Evolutionary conservation across 1,284 basidiomycete species (phyloP).

Genomic region (Pyrrhoderma noxium): DNA sequence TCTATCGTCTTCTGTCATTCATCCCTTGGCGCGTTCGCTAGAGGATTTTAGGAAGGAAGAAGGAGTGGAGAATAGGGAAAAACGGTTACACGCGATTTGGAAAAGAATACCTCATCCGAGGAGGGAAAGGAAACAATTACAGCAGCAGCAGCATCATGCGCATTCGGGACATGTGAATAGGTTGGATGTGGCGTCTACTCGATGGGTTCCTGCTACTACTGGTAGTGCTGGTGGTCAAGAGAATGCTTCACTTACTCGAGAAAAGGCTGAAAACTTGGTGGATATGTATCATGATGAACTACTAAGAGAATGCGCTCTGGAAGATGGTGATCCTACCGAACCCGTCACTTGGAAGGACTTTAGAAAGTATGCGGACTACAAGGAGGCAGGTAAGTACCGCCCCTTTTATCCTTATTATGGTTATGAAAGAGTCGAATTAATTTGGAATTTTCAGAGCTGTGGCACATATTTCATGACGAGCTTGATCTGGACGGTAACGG

Average conservation of each 20-base stretch:
- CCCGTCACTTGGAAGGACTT: slow-evolving; percentile 74
- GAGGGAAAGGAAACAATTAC: slow-evolving; percentile 15
- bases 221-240: too few species aligned
- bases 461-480: slow-evolving; percentile 84
- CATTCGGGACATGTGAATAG: slow-evolving; percentile 16
- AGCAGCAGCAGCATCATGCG: slow-evolving; percentile 19
- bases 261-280: slow-evolving; percentile 61
- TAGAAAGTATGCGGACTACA: slow-evolving; percentile 65
- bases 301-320: slow-evolving; percentile 51
- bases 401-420: too few species aligned
- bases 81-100: slow-evolving; percentile 55
- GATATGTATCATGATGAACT: slow-evolving; percentile 77
- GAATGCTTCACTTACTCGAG: slow-evolving; percentile 45
- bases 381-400: slow-evolving; percentile 60
- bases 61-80: slow-evolving; percentile 52
- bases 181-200: slow-evolving; percentile 27
- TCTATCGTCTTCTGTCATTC: slow-evolving; percentile 19
- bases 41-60: slow-evolving; percentile 58
- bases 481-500: slow-evolving; percentile 85
- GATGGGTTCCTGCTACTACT: slow-evolving; percentile 23
- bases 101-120: slow-evolving; percentile 38
- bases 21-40: slow-evolving; percentile 40
- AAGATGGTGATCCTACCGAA: slow-evolving; percentile 33
- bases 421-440: too few species aligned
- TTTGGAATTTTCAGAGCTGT: slow-evolving; percentile 72